Evolutionary conservation across 106 monocot species (phyloP).

Genomic region (Triglochin maritima): DNA sequence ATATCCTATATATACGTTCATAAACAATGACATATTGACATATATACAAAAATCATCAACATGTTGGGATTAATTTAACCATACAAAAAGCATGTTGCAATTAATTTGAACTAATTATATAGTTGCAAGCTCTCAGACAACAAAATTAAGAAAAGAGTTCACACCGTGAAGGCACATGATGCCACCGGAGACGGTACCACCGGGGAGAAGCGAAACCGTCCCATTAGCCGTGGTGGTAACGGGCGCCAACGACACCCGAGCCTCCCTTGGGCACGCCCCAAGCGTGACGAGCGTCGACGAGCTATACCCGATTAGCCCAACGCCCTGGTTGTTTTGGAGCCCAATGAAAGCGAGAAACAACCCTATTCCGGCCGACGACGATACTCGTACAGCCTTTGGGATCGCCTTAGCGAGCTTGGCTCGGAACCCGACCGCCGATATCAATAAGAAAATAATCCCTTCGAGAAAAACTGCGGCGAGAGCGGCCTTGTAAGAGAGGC

Average conservation of each 20-base stretch:
- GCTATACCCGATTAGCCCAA: constrained; percentile 49
- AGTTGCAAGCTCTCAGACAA: too few relatives aligned
- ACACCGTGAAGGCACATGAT: constrained; percentile 36
- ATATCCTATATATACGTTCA: too few relatives aligned
- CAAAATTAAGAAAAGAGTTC: too few relatives aligned
- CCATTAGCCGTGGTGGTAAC: constrained; percentile 38
- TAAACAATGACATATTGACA: too few relatives aligned
- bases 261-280: constrained; percentile 34
- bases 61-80: too few relatives aligned
- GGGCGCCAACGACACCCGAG: constrained; percentile 42
- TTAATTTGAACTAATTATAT: too few relatives aligned
- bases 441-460: constrained; percentile 40
- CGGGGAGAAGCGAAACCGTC: constrained; percentile 37
- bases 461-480: constrained; percentile 52
- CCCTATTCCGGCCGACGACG: constrained; percentile 68
- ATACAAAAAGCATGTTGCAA: too few relatives aligned
- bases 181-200: constrained; percentile 33
- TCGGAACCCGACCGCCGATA: constrained; percentile 42
- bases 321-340: constrained; percentile 44
- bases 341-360: constrained; percentile 66
- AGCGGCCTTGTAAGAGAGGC: constrained; percentile 40
- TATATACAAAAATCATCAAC: too few relatives aligned
- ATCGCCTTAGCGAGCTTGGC: constrained; percentile 36
- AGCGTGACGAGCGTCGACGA: constrained; percentile 52
- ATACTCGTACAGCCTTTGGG: constrained; percentile 37